These are phyloP conservation scores for Lolium perenne DNA, from an alignment of 176 grass and related monocot species.

Conservation along the genomic window DNA sequence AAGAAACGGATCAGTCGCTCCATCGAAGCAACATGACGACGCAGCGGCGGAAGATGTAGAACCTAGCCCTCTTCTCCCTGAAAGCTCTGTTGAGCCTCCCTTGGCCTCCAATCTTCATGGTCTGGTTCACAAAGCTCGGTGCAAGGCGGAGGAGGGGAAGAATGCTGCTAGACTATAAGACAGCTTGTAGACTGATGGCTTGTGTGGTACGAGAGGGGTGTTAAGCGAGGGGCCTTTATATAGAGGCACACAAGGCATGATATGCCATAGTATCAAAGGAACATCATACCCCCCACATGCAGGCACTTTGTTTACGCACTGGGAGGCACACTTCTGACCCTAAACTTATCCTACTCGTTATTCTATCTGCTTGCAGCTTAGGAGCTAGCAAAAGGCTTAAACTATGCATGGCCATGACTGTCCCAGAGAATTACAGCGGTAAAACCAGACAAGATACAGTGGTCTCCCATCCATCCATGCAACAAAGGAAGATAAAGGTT, in stretches of 20 bases:
- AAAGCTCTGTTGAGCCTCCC: constrained; percentile 63
- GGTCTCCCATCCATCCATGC: constrained; percentile 48
- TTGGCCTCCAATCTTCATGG: constrained; percentile 61
- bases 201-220: constrained; percentile 38
- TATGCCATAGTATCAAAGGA: constrained; percentile 49
- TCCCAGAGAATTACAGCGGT: constrained; percentile 38
- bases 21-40: constrained; percentile 63
- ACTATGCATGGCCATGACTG: constrained; percentile 47
- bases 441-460: constrained; percentile 61
- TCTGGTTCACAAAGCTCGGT: constrained; percentile 30
- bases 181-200: constrained; percentile 17
- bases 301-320: constrained; percentile 56
- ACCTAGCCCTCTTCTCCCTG: constrained; percentile 62
- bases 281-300: constrained; percentile 63
- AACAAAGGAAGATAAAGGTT: constrained; percentile 43
- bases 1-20: constrained; percentile 51
- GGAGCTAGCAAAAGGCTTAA: constrained; percentile 57
- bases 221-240: constrained; percentile 45
- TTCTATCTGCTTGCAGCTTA: constrained; percentile 53
- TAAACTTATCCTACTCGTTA: constrained; percentile 48
- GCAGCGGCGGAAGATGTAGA: constrained; percentile 66
- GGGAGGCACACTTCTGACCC: constrained; percentile 59
- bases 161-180: neutral
- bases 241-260: constrained; percentile 44
- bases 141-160: constrained; percentile 29